A percentile compares a stretch with the other conserved stretches of the same genome.
phyloP scores from a whole-genome alignment of 352 stramenopile genomes.

The Pythium monospermum region DNA sequence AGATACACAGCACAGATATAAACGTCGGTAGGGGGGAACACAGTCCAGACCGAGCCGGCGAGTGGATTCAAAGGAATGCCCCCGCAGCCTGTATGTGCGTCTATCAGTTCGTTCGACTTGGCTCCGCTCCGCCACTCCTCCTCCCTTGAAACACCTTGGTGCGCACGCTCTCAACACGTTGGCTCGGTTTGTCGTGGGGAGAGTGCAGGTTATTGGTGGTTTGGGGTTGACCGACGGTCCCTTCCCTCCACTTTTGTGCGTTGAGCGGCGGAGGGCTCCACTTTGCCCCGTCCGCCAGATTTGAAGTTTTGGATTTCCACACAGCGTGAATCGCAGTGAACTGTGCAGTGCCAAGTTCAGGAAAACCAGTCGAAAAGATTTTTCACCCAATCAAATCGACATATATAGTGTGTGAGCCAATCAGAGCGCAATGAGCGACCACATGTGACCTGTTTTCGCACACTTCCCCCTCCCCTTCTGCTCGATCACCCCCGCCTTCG shows the following conservation, averaged over 20 bases:
- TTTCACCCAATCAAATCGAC: too few species aligned
- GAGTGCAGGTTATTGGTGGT: constrained; percentile 27
- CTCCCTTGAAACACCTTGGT: constrained; percentile 3
- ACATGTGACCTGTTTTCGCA: constrained; percentile 1
- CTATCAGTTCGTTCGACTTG: constrained; percentile 10
- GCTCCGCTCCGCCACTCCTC: constrained; percentile 22
- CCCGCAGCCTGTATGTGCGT: too few species aligned
- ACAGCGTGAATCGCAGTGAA: not conserved
- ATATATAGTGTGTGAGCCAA: too few species aligned
- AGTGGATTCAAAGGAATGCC: not conserved
- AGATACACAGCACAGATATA: constrained; percentile 7
- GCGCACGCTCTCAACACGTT: constrained; percentile 16
- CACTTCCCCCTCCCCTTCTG: constrained; percentile 19
- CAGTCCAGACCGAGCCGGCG: too few species aligned
- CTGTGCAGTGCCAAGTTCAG: too few species aligned
- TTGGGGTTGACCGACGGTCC: constrained; percentile 19
- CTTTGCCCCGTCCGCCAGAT: constrained; percentile 16
- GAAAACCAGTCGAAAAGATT: too few species aligned
- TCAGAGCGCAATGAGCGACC: not conserved
- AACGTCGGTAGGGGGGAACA: too few species aligned
- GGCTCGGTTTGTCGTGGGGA: constrained; percentile 17
- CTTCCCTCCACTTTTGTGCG: constrained; percentile 5
- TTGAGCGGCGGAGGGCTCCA: constrained; percentile 4
- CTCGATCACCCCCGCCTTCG: constrained; percentile 1
- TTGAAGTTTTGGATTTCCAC: constrained; percentile 27